phyloP scores from a whole-genome alignment of 441 rosid species.

The Rhodomyrtus psidioides region DNA sequence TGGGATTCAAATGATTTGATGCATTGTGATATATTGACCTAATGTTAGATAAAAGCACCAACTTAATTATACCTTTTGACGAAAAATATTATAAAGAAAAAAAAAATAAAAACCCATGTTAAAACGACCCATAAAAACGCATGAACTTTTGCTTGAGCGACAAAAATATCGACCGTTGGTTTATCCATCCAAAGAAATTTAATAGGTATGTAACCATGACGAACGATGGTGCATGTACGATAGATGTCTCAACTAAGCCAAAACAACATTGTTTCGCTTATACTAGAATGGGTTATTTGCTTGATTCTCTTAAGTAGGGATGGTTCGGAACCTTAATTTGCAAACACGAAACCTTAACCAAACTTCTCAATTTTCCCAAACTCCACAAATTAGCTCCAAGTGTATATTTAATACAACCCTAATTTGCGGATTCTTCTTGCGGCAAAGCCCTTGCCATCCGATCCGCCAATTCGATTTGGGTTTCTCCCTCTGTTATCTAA shows the following conservation, averaged over 20 bases:
- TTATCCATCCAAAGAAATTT: not conserved
- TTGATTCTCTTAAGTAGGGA: not conserved
- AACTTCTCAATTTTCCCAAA: not conserved
- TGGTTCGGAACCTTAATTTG: not conserved
- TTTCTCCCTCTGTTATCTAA: not conserved
- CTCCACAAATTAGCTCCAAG: not conserved
- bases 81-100: not conserved
- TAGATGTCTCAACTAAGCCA: not conserved
- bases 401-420: not conserved
- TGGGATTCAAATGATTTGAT: no score
- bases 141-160: not conserved
- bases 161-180: not conserved
- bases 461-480: not conserved
- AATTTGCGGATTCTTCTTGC: not conserved
- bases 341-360: not conserved
- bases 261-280: not conserved
- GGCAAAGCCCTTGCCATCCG: not conserved
- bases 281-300: not conserved
- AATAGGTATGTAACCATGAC: not conserved
- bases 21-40: not conserved
- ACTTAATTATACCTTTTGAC: not conserved
- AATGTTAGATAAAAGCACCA: not conserved
- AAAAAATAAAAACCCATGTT: not conserved
- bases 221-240: not conserved
- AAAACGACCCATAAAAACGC: not conserved